Base-by-base conservation (phyloP, 805 yeast genomes). In the Saccharomyces mikatae region DNA sequence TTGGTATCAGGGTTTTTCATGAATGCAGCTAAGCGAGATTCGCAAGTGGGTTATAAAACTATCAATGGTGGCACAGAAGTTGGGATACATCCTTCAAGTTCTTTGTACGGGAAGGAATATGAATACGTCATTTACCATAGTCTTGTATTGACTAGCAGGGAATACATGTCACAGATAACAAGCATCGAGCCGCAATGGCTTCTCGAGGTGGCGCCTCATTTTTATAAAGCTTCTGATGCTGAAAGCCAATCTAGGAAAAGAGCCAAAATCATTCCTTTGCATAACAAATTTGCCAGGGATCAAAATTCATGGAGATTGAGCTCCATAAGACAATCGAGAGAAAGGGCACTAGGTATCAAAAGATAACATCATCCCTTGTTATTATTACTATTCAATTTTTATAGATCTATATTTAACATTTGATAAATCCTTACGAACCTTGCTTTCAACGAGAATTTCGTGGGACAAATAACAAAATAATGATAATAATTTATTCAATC, bases 121-220 rank as follows among this genome's bases (percentile, higher is more conserved):
- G 92, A 87, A 56, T 89, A 88, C 71, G 86, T 90, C 48, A 69
- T 92, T 8, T 91, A 89, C 63, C 90, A 90, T 63, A 87, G 90
- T 31, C 76, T 90, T 52, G 80, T 90, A 30, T 76, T 89, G 59
- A 92, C 99, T 0, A 80, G 87, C 14, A 83, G 84, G 64, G 98
- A 92, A 75, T 94, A 87, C 65, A 89, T 92, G 96, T 87, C 94
- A 54, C 89, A 89, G 61, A 84, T 86, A 29, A 86, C 91, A 17
- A 79, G 80, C n/a, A 81, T 94, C 36, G 90, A 89, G 51, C 87
- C 96, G 0, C 77, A 76, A 58, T 88, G 96, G 96, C 73, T 92
- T 31, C 71, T 81, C 49, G 80, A 85, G 68, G 58, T 65, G 49
- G 89, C 91, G 6, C 89, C 91, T 3, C 82, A 80, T 47, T 89